phyloP scores from a whole-genome alignment of 345 rosid genomes.

The Citrus maxima region DNA sequence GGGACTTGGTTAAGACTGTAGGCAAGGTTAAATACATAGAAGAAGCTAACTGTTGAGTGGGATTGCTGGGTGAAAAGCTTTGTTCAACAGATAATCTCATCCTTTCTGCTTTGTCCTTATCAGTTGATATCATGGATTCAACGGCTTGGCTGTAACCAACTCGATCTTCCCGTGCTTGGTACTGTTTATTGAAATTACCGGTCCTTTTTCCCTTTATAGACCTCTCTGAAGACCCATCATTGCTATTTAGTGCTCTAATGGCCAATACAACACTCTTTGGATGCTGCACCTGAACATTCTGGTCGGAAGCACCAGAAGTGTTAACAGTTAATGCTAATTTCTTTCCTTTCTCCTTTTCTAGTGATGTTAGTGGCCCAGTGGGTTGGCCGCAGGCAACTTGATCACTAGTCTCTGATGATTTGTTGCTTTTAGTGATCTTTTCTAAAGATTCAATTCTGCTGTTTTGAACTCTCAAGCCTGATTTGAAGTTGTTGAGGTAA shows the following conservation, averaged over 20 bases:
- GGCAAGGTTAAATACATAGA: conserved; percentile 38
- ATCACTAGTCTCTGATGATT: conserved; percentile 11
- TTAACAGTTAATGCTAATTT: conserved; percentile 16
- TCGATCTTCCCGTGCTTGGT: conserved; percentile 13
- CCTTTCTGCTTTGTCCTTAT: conserved; percentile 18
- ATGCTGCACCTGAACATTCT: conserved; percentile 22
- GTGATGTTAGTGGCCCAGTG: conserved; percentile 13
- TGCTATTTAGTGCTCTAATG: conserved; percentile 34
- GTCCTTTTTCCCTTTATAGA: conserved; percentile 23
- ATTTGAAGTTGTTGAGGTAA: conserved; percentile 1
- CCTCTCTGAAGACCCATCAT: conserved; percentile 15
- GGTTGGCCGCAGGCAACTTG: conserved; percentile 20
- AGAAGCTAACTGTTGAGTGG: conserved; percentile 27
- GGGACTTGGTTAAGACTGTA: conserved; percentile 15
- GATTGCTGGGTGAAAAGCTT: conserved; percentile 13
- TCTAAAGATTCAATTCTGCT: conserved; percentile 8
- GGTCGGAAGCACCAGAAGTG: conserved; percentile 13
- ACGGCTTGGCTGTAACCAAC: conserved; percentile 16
- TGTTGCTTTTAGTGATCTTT: conserved; percentile 12
- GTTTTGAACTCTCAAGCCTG: conserved; percentile 9
- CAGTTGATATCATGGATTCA: conserved; percentile 14
- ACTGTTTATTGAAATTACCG: conserved; percentile 6
- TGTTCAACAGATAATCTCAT: conserved; percentile 19
- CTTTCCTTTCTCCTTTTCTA: conserved; percentile 20
- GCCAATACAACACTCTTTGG: conserved; percentile 41